A percentile compares a stretch with the other conserved stretches of the same genome.
Evolutionary conservation across 306 rosid species (phyloP).

Genomic region (Begonia fuchsioides): DNA sequence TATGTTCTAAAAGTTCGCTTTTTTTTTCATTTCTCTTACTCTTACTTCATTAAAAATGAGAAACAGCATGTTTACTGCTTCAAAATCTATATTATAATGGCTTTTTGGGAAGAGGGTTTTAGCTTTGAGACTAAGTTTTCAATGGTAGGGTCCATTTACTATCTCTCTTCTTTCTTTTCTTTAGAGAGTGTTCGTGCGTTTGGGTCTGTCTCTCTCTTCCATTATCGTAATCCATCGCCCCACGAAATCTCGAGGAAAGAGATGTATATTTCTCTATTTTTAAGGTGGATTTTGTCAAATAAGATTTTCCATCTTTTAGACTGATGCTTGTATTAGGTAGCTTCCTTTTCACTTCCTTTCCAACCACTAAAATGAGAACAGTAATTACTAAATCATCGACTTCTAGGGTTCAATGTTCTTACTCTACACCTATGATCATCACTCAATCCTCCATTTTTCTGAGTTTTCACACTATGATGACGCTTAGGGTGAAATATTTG

Average conservation of each 20-base stretch:
- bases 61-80: too few relatives aligned
- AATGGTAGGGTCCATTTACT: conserved; percentile 24
- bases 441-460: neutral
- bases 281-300: conserved; percentile 8
- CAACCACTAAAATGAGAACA: conserved; percentile 23
- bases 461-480: neutral
- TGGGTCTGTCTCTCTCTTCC: too few relatives aligned
- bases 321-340: conserved; percentile 13
- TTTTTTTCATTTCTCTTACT: too few relatives aligned
- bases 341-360: conserved; percentile 35
- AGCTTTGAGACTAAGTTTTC: conserved; percentile 48
- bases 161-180: conserved; percentile 8
- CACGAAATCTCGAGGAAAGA: conserved; percentile 61
- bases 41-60: too few relatives aligned
- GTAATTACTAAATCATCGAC: conserved; percentile 46
- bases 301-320: conserved; percentile 26
- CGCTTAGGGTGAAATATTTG: too few relatives aligned
- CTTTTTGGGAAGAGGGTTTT: conserved; percentile 21
- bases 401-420: conserved; percentile 21
- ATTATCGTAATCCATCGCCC: conserved; percentile 28
- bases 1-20: too few relatives aligned
- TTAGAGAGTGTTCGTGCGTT: too few relatives aligned
- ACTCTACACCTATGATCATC: conserved; percentile 2
- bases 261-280: conserved; percentile 30
- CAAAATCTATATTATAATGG: conserved; percentile 17